Evolutionary conservation across 2,329 filamentous ascomycete species (phyloP), one percentile per base, ranked within the genome.

Genomic region (Trichophyton equinum): DNA sequence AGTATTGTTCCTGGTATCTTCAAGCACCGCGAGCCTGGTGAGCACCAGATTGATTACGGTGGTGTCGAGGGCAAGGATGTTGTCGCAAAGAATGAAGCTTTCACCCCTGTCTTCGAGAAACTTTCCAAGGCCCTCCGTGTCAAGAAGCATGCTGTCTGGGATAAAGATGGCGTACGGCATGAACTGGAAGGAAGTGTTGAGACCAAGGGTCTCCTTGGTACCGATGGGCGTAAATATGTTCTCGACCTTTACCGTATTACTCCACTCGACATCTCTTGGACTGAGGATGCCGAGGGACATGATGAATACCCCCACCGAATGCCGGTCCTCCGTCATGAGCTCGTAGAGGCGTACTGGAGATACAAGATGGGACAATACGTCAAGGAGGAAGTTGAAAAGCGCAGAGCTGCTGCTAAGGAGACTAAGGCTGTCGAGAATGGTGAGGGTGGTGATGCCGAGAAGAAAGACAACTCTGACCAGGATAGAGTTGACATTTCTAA

Each of bases 1-100:
- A 97, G 91, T 70, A 96, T 99, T 65, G 94, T 99, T 18, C 94
- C 94, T 4, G 95, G 94, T 62, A 99, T 99, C 70, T 99, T 99
- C 82, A 97, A 96, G 79, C 94, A 97, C 77, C 86, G 92, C 40
- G 94, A 97, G 70, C 90, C 91, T 33, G 94, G 91, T 59, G 94
- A 99, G 82, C 94, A 96, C 75, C 94, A 97, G 75, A 97, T 99
- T 67, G 94, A 99, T 73, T 99, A 99, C 70, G 94, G 94, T 71
- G 94, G 92, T 66, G 94, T 97, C 36, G 94, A 99, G 72, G 94
- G 95, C 66, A 96, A 95, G 76, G 94, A 99, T 66, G 83, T 95
- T 27, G 89, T 99, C 58, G 91, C 94, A 0, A 88, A 89, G 11
- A 90, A 97, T 70, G 86, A 95, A 71, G 85, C 86, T 20, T 99